Base-by-base conservation (phyloP, 305 asterid genomes). In the Fraxinus velutina region DNA sequence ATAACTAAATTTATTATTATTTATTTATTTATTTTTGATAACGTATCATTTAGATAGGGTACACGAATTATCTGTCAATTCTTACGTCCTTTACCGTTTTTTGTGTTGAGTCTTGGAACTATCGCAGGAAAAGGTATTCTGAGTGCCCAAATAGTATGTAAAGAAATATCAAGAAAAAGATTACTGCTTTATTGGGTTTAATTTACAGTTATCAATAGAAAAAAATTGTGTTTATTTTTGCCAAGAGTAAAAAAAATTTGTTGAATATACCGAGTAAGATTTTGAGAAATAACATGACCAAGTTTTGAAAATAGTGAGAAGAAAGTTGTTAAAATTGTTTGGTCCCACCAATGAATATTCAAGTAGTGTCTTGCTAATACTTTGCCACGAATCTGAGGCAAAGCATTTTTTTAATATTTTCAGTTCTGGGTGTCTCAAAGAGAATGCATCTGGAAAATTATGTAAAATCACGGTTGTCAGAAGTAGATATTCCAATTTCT, bases 311-410 rank as follows among this genome's bases (percentile, higher is more conserved):
- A 19, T 8, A 1, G 29, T 5, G 68, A 5, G 24, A 19, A 22
- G 32, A 62, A 9, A 62, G 19, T 47, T 52, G 24, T n/a, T 66
- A n/a, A 22, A 66, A 22, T 24, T 68, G 74, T 68, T 82, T 79
- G 89, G 89, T 82, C 86, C 86, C 74, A 24, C 74, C 74, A 82
- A 82, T 80, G 39, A 83, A 82, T 73, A 62, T 79, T 77, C 80
- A 79, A 80, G 77, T 73, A 50, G 86, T 82, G 86, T 78, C 87
- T 36, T 64, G 22, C 84, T 24, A 73, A 68, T 80, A 70, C 5
- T 76, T 55, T 79, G 88, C 82, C 85, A 83, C 83, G 82, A 70
- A 84, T 77, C 82, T 55, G 66, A 42, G 84, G 44, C 34, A 30
- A 62, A 71, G 37, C 82, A 78, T 62, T 62, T 76, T 60, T 21